A percentile compares a stretch with the other conserved stretches of the same genome.
These are phyloP conservation scores for Colletotrichum sp. DNA, from an alignment of 2,329 filamentous ascomycete species.

Conservation along the genomic window DNA sequence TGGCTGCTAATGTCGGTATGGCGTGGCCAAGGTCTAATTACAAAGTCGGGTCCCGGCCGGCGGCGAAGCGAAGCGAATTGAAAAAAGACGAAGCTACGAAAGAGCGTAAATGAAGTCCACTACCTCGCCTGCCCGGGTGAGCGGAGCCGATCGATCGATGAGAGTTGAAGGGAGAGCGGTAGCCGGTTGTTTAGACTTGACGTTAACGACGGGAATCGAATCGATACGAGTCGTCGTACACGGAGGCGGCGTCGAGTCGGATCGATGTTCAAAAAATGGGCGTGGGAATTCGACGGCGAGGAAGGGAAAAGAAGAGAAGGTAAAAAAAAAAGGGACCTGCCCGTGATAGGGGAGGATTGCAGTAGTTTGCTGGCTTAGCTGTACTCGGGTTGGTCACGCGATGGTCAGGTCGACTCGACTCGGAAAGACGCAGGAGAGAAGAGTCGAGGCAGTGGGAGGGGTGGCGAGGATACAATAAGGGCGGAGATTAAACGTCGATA, in stretches of 20 bases:
- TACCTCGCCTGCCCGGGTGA: neutral
- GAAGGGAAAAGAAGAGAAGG: slow-evolving; percentile 10
- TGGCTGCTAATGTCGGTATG: neutral
- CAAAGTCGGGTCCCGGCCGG: slow-evolving; percentile 22
- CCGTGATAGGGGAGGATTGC: slow-evolving; percentile 30
- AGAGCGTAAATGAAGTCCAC: slow-evolving; percentile 7
- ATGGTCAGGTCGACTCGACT: slow-evolving; percentile 19
- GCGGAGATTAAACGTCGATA: slow-evolving; percentile 21
- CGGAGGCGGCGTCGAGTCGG: slow-evolving; percentile 13
- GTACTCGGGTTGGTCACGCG: slow-evolving; percentile 17
- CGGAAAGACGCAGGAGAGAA: slow-evolving; percentile 19
- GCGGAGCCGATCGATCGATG: neutral
- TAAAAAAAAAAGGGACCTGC: slow-evolving; percentile 33
- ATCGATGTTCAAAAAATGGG: slow-evolving; percentile 21
- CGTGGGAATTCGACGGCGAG: neutral
- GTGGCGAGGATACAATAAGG: slow-evolving; percentile 22
- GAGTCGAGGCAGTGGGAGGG: slow-evolving; percentile 7
- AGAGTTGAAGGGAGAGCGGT: neutral
- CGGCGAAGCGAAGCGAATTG: slow-evolving; percentile 21
- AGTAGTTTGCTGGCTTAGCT: slow-evolving; percentile 9
- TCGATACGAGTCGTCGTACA: neutral
- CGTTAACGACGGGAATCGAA: slow-evolving; percentile 13
- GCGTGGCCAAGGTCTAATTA: slow-evolving; percentile 20
- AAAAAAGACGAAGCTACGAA: slow-evolving; percentile 12
- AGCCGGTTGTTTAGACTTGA: neutral